These are phyloP conservation scores for Neurospora tetraspora DNA, from an alignment of 495 filamentous ascomycete genomes.

Conservation along the genomic window DNA sequence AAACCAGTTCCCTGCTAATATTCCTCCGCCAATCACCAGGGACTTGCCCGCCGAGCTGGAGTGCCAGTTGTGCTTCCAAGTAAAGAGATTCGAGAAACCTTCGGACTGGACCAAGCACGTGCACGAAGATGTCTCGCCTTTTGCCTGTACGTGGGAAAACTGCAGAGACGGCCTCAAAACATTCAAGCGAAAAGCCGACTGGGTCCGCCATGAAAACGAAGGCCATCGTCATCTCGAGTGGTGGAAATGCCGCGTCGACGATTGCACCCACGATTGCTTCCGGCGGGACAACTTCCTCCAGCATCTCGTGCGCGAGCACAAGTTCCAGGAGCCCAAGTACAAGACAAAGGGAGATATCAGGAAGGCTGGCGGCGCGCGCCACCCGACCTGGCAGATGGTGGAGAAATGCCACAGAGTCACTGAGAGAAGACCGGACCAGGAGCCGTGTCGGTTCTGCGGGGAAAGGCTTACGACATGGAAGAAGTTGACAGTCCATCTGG, in stretches of 20 bases:
- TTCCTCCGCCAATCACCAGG: constrained; percentile 71
- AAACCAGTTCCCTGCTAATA: constrained; percentile 63
- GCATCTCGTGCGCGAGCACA: constrained; percentile 90
- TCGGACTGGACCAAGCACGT: constrained; percentile 99
- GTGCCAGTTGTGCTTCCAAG: constrained; percentile 81
- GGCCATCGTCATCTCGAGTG: constrained; percentile 85
- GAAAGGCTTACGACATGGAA: constrained; percentile 80
- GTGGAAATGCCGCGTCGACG: constrained; percentile 77
- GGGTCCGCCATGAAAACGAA: constrained; percentile 94
- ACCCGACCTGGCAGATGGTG: constrained; percentile 65
- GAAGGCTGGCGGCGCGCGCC: constrained; percentile 38
- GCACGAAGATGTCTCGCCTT: constrained; percentile 90
- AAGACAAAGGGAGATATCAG: constrained; percentile 49
- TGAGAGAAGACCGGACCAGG: constrained; percentile 52
- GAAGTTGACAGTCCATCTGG: constrained; percentile 86
- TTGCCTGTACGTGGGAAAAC: constrained; percentile 82
- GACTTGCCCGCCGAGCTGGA: constrained; percentile 84
- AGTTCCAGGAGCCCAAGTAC: constrained; percentile 67
- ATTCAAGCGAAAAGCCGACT: constrained; percentile 96
- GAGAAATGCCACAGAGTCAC: constrained; percentile 72
- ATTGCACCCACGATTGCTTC: constrained; percentile 78
- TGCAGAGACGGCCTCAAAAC: constrained; percentile 77
- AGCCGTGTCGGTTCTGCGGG: constrained; percentile 86
- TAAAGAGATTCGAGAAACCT: constrained; percentile 86
- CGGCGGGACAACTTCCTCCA: constrained; percentile 94